Conservation (phyloP, 2,329 filamentous ascomycete genomes). For the Zymoseptoria pseudotritici region DNA sequence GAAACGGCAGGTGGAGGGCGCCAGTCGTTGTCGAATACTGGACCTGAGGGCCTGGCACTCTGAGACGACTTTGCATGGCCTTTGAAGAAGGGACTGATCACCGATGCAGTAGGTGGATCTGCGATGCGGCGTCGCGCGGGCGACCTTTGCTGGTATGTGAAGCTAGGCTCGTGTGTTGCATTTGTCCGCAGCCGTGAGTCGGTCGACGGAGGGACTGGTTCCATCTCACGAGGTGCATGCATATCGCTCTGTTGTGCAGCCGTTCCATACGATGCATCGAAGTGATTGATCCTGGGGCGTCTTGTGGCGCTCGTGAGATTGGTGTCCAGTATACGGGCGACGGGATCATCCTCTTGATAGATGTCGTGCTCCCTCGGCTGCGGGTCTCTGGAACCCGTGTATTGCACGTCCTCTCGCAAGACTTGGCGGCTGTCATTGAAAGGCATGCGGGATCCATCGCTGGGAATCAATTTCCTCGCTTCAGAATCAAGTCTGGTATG, state of each 20-base stretch:
- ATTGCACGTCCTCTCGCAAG: background rate
- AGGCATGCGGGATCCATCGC: background rate
- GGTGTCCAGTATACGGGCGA: background rate
- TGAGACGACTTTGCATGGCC: background rate
- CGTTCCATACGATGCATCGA: constrained; percentile 4
- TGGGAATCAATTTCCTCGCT: background rate
- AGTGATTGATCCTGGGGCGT: background rate
- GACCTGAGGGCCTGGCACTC: background rate
- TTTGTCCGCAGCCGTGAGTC: background rate
- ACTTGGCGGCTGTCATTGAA: background rate
- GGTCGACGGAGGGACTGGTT: background rate
- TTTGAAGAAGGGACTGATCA: constrained; percentile 36
- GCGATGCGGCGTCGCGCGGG: background rate
- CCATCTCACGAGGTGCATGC: background rate
- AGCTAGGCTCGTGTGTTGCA: background rate
- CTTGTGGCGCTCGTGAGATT: background rate
- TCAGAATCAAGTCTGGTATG: background rate
- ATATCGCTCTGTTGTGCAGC: background rate
- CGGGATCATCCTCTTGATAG: background rate
- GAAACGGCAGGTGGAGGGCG: too few relatives aligned
- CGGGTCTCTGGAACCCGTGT: background rate
- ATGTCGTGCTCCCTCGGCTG: background rate
- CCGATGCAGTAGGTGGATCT: constrained; percentile 14
- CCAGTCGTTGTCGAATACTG: background rate
- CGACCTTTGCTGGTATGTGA: background rate